phyloP scores from a whole-genome alignment of 1,139 yeast species.

The Starmera stellimalicola region DNA sequence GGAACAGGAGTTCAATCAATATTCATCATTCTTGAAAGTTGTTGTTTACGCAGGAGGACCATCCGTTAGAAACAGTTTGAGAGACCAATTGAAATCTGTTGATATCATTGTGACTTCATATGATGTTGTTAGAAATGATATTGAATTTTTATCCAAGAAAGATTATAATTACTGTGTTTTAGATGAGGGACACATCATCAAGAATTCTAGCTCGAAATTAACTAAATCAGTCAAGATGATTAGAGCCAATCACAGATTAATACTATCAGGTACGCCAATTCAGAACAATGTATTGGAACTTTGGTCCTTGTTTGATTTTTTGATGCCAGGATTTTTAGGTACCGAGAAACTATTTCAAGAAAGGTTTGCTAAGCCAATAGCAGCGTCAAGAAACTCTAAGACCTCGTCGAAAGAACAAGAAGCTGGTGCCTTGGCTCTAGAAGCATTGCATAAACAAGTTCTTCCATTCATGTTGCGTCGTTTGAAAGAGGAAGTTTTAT shows the following conservation, averaged over 20 bases:
- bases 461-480: slow-evolving; percentile 94
- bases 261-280: slow-evolving; percentile 94
- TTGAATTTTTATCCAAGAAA: slow-evolving; percentile 45
- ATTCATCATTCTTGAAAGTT: slow-evolving; percentile 80
- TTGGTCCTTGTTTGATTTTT: slow-evolving; percentile 94
- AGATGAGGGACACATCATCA: slow-evolving; percentile 97
- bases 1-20: slow-evolving; percentile 90
- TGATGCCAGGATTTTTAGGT: slow-evolving; percentile 98
- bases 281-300: slow-evolving; percentile 94
- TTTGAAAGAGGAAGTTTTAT: slow-evolving; percentile 89
- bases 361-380: slow-evolving; percentile 93
- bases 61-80: slow-evolving; percentile 49
- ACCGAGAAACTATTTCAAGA: slow-evolving; percentile 92
- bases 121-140: slow-evolving; percentile 92
- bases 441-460: slow-evolving; percentile 92
- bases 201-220: slow-evolving; percentile 81
- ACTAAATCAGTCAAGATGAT: slow-evolving; percentile 81
- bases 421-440: slow-evolving; percentile 92
- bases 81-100: slow-evolving; percentile 42
- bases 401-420: slow-evolving; percentile 93
- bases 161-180: slow-evolving; percentile 91
- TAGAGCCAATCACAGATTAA: slow-evolving; percentile 80
- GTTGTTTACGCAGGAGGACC: slow-evolving; percentile 93
- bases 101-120: slow-evolving; percentile 93
- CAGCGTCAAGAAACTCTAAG: slow-evolving; percentile 86